Conservation (phyloP, 495 filamentous ascomycete species). For the Penicillium cataractarum region DNA sequence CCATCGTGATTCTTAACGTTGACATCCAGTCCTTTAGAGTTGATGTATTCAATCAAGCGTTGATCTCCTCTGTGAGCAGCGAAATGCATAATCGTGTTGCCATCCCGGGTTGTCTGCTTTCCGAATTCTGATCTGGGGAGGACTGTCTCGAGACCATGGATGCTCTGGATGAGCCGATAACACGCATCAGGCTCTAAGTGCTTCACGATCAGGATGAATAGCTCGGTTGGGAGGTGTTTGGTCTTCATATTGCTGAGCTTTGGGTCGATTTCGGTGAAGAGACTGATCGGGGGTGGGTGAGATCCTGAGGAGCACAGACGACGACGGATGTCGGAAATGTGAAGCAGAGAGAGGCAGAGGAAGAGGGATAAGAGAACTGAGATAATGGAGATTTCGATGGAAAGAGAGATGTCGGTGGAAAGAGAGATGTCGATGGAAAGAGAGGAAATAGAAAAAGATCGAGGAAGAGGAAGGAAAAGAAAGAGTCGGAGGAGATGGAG, state of each 20-base stretch:
- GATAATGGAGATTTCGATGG: too few species aligned
- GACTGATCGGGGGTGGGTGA: too few species aligned
- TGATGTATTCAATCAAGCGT: background rate
- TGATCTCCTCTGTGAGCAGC: background rate
- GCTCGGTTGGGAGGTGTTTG: background rate
- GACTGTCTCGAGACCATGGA: background rate
- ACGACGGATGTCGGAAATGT: too few species aligned
- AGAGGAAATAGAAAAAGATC: too few species aligned
- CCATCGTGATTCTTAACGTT: background rate
- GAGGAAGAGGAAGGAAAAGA: too few species aligned
- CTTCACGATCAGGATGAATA: constrained; percentile 9
- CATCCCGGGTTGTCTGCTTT: background rate
- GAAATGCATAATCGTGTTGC: background rate
- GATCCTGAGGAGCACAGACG: too few species aligned
- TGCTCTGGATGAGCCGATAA: background rate
- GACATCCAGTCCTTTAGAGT: background rate
- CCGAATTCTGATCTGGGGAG: background rate
- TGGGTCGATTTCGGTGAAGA: too few species aligned
- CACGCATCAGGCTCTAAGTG: background rate
- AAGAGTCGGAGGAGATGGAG: too few species aligned
- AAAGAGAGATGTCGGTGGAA: too few species aligned
- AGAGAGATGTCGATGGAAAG: too few species aligned
- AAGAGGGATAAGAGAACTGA: too few species aligned
- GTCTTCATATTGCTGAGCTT: background rate
- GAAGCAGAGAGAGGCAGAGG: too few species aligned